Base-by-base conservation (phyloP, 768 basidiomycete species). In the Amanita muscaria region DNA sequence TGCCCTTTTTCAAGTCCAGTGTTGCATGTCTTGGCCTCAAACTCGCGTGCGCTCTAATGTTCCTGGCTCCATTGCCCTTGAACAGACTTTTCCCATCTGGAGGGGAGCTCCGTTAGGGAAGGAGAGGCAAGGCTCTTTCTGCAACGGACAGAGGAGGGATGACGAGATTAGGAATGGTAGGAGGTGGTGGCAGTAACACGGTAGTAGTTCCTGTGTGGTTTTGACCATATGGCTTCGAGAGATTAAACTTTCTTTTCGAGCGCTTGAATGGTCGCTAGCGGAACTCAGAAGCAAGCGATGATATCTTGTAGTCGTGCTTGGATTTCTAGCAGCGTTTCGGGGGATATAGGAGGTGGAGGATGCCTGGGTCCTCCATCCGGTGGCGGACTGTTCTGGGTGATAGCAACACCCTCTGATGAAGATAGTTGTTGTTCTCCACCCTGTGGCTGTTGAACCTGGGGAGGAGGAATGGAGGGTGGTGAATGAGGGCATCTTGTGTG, bases 51-150 rank as follows among this genome's bases (percentile, higher is more conserved):
- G 67, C 88, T 70, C 49, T 83, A 82, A 3, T 90, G 71, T 61
- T 96, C 92, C 29, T 75, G 68, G 27, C 67, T 74, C 88, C 88
- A 92, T 40, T 81, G 77, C 7, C 80, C 83, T 53, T 92, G 89
- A 18, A 92, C 78, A 9, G 66, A 68, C 55, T 77, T 79, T 59
- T 83, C 83, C 87, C 88, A 92, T 31, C 80, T 77, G 15, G 67
- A 63, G 23, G 83, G 64, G 58, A 81, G 70, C 16, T 67, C 64
- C 9, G 70, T 75, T 31, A 81, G 59, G n/a, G n/a, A n/a, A 0
- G 72, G 69, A 24, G 76, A 74, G 9, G 64, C 67, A 43, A 25
- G 45, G 5, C 9, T 16, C 5, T 7, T 32, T 29, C 25, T 27
- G 36, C 38, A 23, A 34, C 29, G 11, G 33, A 43, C 18, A 46